Base-by-base conservation (phyloP, 352 stramenopile genomes). In the Globisporangium solare region DNA sequence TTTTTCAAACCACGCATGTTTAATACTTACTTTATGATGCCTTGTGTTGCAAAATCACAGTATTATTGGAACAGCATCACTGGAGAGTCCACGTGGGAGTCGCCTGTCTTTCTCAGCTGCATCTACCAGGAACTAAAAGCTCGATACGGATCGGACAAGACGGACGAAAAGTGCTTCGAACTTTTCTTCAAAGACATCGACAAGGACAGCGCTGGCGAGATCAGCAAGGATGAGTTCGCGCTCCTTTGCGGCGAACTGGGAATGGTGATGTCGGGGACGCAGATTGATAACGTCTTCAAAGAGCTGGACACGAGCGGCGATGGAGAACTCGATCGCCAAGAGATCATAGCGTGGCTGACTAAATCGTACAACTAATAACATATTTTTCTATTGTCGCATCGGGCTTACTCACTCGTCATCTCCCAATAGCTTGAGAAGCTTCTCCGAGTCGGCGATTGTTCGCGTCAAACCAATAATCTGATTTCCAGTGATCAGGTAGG, bases 371-470 rank as follows among this genome's bases (percentile, higher is more conserved):
- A 51, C 41, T 71, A 50, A 66, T 22, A 24, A 40, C 21, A 14
- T 48, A 55, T 54, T 64, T 27, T 27, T 27, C 24, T 27, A 27
- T 27, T 27, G 24, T 27, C 24, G 57, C 24, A 50, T 66, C 51
- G 13, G 54, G 37, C 52, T 56, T 0, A 2, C 3, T 66, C 56
- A 63, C n/a, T 63, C 56, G 35, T 63, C 41, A 37, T 62, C 27
- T 18, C 21, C 46, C 24, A 63, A 43, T 39, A 63, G 54, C 43
- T 51, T 20, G 24, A 92, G 54, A 20, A 92, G 67, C 57, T 92
- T 92, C 54, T 92, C 80, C 12, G 78, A 89, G 51, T 90, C 79
- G 8, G 74, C 83, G 47, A 92, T 89, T 14, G 83, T 89, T 24
- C 83, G 72, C n/a, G 83, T 92, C 39, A 92, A 66, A 0, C 74